A percentile compares a stretch with the other conserved stretches of the same genome.
phyloP scores from a whole-genome alignment of 2,329 filamentous ascomycete genomes.

The Colletotrichum agaves region DNA sequence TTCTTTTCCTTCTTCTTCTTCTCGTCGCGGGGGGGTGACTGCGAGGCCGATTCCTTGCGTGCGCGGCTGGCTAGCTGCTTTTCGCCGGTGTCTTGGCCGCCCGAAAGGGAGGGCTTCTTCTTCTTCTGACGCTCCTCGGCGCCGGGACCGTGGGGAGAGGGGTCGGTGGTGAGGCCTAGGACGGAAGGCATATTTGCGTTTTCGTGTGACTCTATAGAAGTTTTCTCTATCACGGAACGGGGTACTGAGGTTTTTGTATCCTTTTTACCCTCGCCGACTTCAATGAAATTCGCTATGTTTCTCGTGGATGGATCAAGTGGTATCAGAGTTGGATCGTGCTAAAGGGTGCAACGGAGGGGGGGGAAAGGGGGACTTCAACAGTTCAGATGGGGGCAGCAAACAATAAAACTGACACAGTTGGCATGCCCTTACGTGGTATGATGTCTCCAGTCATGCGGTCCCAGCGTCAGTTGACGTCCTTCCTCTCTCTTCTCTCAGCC shows the following conservation, averaged over 20 bases:
- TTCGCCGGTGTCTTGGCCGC: constrained; percentile 15
- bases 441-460: constrained; percentile 34
- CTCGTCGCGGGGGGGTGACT: constrained; percentile 16
- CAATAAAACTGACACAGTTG: not conserved
- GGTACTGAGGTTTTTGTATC: not conserved
- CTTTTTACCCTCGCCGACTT: not conserved
- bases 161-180: constrained; percentile 47
- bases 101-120: constrained; percentile 29
- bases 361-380: not conserved
- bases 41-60: constrained; percentile 25
- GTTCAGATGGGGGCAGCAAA: not conserved
- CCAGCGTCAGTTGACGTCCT: constrained; percentile 34
- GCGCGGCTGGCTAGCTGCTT: constrained; percentile 35
- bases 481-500: not conserved
- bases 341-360: not conserved
- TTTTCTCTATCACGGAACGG: not conserved
- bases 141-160: constrained; percentile 37
- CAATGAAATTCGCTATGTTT: not conserved
- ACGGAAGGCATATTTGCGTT: constrained; percentile 44
- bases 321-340: not conserved
- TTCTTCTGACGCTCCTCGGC: constrained; percentile 32
- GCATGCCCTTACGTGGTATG: constrained; percentile 16
- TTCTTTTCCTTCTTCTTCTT: constrained; percentile 29
- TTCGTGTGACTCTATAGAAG: not conserved
- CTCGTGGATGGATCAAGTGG: not conserved